Conservation (phyloP, 345 rosid genomes). For the Ailanthus altissimus region DNA sequence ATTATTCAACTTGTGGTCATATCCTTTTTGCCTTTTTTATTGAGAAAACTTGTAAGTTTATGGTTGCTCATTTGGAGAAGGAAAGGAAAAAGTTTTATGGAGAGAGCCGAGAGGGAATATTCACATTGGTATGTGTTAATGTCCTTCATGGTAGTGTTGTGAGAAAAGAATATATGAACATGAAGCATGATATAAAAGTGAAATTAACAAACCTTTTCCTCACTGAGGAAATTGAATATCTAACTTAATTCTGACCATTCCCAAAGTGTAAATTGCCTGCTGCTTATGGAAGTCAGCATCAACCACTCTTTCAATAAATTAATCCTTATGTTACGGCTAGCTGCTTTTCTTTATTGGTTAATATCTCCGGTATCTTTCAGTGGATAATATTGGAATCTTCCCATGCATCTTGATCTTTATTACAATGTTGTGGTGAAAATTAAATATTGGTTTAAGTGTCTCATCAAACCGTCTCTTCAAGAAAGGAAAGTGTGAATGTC, state of each 20-base stretch:
- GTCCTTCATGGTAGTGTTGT: too few species aligned
- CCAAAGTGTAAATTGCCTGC: background rate
- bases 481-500: background rate
- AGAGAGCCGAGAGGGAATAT: background rate
- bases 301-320: background rate
- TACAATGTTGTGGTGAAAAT: background rate
- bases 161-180: too few species aligned
- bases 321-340: background rate
- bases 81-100: background rate
- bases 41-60: conserved; percentile 17
- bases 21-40: background rate
- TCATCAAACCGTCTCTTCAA: background rate
- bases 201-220: background rate
- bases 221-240: background rate
- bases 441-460: background rate
- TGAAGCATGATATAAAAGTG: too few species aligned
- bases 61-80: conserved; percentile 28
- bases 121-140: too few species aligned
- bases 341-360: background rate
- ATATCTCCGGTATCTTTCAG: background rate
- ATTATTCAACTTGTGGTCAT: conserved; percentile 4
- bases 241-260: too few species aligned
- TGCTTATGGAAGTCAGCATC: background rate
- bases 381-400: background rate
- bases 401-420: background rate